Base-by-base conservation (phyloP, 23 red algal genomes). In the Pyropia yezoensis region DNA sequence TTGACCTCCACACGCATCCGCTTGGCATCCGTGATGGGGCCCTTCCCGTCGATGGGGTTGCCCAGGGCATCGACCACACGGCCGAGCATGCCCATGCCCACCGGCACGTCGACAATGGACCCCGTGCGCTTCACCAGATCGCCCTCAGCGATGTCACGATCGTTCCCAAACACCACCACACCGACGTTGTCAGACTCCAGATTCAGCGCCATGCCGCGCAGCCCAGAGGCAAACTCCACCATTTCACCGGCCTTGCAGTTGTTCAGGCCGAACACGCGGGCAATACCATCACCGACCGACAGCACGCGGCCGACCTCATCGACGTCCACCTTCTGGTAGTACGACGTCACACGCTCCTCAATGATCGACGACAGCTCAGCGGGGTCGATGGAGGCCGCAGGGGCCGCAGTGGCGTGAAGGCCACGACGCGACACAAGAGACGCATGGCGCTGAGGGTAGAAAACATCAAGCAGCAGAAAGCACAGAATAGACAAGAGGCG, bases 301-400 rank as follows among this genome's bases (percentile, higher is more conserved):
- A 87, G 70, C 63, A 80, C 76, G 14, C 75, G 33, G 33, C 90
- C 90, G 45, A 95, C 90, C 76, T 95, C 90, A 56, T 87, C 75
- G 13, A 95, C 49, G 52, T 87, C 80, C 60, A 87, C 70, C 68
- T 95, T 87, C 69, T 75, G 61, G 33, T 87, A 76, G 49, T 95
- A 95, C 30, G 86, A 87, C 63, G 73, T 65, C 59, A 95, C 76
- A 27, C 90, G 90, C 68, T 95, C 90, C 65, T 95, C 90, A 25
- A 95, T 74, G 30, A 95, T 88, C 20, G 80, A 81, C 2, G 82
- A 82, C 6, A 95, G 63, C 69, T 95, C 90, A 0, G 90, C 81
- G 14, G 90, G 77, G 60, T 79, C 90, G 28, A 90, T 81, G 72
- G 66, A 74, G 18, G 61, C 71, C 23, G 33, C 16, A 18, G 72